These are phyloP conservation scores for Polysphondylium violaceum DNA, from an alignment of 78 protist genomes.

Conservation along the genomic window DNA sequence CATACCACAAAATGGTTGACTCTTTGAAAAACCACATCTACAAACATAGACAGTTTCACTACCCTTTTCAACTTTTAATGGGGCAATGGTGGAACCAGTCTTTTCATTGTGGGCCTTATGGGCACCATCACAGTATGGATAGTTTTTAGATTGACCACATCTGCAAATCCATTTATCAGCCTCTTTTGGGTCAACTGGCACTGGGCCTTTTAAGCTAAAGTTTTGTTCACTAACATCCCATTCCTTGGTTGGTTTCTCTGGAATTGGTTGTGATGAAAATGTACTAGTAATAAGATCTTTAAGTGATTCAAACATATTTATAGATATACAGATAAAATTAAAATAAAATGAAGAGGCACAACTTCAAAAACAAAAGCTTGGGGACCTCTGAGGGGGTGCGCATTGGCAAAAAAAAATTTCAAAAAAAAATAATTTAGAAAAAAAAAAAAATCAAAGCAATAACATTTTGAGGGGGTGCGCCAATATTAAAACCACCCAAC, in stretches of 20 bases:
- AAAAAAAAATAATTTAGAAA: background rate
- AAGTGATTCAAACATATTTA: background rate
- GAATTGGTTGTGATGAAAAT: background rate
- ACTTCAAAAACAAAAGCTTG: background rate
- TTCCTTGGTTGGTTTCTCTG: constrained; percentile 33
- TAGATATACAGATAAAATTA: background rate
- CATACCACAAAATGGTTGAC: constrained; percentile 67
- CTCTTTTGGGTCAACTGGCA: constrained; percentile 27
- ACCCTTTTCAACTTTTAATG: constrained; percentile 42
- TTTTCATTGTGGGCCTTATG: constrained; percentile 20
- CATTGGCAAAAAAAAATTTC: background rate
- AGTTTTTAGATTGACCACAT: constrained; percentile 72
- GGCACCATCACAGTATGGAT: constrained; percentile 66
- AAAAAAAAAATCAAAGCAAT: background rate
- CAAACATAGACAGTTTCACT: constrained; percentile 58
- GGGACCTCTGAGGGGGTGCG: background rate
- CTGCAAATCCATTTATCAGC: constrained; percentile 70
- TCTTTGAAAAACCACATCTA: constrained; percentile 70
- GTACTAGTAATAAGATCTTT: background rate
- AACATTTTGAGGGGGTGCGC: too few relatives aligned
- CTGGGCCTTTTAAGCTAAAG: constrained; percentile 39
- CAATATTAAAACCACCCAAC: too few relatives aligned
- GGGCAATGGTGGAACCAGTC: constrained; percentile 2
- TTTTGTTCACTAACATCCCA: constrained; percentile 49
- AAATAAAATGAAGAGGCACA: background rate